Base-by-base conservation (phyloP, 1,284 basidiomycete genomes). In the Grifola frondosa region DNA sequence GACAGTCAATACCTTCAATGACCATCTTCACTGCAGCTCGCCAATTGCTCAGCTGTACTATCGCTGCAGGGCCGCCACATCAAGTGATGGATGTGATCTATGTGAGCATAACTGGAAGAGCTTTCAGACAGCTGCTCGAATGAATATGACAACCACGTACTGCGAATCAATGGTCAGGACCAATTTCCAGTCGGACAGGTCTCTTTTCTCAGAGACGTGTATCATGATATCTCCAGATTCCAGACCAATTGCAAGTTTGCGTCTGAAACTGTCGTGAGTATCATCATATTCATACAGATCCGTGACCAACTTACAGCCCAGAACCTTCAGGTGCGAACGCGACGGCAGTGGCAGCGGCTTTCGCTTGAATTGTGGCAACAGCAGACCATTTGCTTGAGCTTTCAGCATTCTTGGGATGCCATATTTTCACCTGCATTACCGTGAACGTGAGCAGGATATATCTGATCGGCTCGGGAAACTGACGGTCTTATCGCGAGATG, bases 401-500 rank as follows among this genome's bases (percentile, higher is more conserved):
- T 19, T 52, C 61, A 15, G 63, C 62, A 15, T 60, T 56, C 6
- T 42, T 38, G 6, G 57, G 50, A 16, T 68, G 61, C 88, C 88
- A 91, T 30, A 90, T 71, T 60, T 79, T 88, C n/a, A 88, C 83
- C 88, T 90, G 46, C 22, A 13, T 37, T 6, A 34, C 8, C 16
- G 20, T 21, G 12, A 43, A 3, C 17, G 11, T 19, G 10, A 17
- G 19, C 35, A 17, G 15, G 35, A 24, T 3, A 24, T 8, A 19
- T 1, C 26, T 13, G n/a, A 10, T 15, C 19, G 15, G 5, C 0
- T 36, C 6, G 11, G 12, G 15, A 6, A 21, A 47, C 77, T 43
- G 51, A 91, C 93, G n/a, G 87, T 92, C 70, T 96, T 98, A 65
- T 99, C 96, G 33, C 97, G 78, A 5, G 94, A 95, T 1, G 92